Conservation (phyloP, 2,329 filamentous ascomycete species). For the Alternaria triticina region DNA sequence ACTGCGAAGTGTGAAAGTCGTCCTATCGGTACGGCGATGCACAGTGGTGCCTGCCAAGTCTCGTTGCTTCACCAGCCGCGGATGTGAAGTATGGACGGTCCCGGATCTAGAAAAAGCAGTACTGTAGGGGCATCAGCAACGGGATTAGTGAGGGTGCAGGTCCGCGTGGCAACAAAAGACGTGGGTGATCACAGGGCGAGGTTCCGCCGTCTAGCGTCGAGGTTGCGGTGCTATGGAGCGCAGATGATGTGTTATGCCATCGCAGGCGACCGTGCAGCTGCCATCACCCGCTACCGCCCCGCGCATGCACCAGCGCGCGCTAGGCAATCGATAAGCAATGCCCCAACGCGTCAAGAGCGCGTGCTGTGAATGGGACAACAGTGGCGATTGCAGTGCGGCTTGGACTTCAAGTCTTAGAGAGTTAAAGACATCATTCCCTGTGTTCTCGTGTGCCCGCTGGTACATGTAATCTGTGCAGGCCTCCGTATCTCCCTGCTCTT, state of each 20-base stretch:
- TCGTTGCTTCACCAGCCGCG: background rate
- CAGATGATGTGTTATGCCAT: conserved; percentile 39
- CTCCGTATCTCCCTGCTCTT: background rate
- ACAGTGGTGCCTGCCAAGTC: conserved; percentile 15
- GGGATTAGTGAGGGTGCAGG: conserved; percentile 1
- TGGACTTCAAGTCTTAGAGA: background rate
- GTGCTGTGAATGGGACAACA: background rate
- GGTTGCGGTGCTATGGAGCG: conserved; percentile 20
- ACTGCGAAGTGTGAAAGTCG: conserved; percentile 5
- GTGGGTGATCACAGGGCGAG: conserved; percentile 9
- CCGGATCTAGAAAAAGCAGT: background rate
- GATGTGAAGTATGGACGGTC: background rate
- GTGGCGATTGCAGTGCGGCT: background rate
- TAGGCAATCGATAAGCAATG: conserved; percentile 30
- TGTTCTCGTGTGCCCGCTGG: background rate
- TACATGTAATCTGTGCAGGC: background rate
- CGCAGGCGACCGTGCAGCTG: conserved; percentile 21
- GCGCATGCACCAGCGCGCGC: conserved; percentile 18
- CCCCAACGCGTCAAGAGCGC: conserved; percentile 19
- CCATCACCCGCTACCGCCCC: conserved; percentile 16
- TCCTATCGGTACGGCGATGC: background rate
- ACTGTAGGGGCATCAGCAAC: conserved; percentile 7
- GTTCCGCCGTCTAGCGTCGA: conserved; percentile 20
- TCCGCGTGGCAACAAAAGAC: background rate
- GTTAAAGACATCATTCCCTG: background rate